phyloP scores from a whole-genome alignment of 148 eudicot species.

The Amaranthus palmeri region DNA sequence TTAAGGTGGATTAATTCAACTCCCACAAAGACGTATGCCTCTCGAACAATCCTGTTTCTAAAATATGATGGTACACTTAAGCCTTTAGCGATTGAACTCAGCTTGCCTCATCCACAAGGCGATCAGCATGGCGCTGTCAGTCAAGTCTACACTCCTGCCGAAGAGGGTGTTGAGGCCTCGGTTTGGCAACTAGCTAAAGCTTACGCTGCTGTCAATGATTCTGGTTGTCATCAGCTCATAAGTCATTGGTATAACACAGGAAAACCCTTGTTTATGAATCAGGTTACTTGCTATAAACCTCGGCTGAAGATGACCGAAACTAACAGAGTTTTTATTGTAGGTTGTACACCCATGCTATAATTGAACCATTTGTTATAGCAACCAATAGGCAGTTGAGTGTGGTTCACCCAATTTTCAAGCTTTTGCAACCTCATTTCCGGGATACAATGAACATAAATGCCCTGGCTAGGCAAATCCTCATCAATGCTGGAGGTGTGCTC shows the following conservation, averaged over 20 bases:
- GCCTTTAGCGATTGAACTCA: slow-evolving; percentile 82
- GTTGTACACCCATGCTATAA: slow-evolving; percentile 72
- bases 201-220: slow-evolving; percentile 83
- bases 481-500: slow-evolving; percentile 66
- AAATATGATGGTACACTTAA: slow-evolving; percentile 73
- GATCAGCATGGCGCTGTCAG: slow-evolving; percentile 54
- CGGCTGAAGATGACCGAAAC: not conserved
- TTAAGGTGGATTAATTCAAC: slow-evolving; percentile 60
- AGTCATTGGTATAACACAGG: slow-evolving; percentile 63
- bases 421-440: slow-evolving; percentile 74
- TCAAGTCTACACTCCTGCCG: slow-evolving; percentile 66
- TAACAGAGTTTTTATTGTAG: slow-evolving; percentile 30
- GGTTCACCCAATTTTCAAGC: slow-evolving; percentile 73
- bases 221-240: slow-evolving; percentile 87
- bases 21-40: slow-evolving; percentile 71
- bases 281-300: not conserved
- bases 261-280: too few relatives aligned
- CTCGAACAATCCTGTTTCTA: slow-evolving; percentile 61
- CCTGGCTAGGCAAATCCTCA: slow-evolving; percentile 68
- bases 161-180: slow-evolving; percentile 50
- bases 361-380: slow-evolving; percentile 72
- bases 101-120: slow-evolving; percentile 71
- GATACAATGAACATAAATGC: slow-evolving; percentile 76
- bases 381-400: slow-evolving; percentile 62
- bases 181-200: slow-evolving; percentile 95